Evolutionary conservation across 176 grass and related monocot genomes (phyloP).

Genomic region (Triticum turgidum): DNA sequence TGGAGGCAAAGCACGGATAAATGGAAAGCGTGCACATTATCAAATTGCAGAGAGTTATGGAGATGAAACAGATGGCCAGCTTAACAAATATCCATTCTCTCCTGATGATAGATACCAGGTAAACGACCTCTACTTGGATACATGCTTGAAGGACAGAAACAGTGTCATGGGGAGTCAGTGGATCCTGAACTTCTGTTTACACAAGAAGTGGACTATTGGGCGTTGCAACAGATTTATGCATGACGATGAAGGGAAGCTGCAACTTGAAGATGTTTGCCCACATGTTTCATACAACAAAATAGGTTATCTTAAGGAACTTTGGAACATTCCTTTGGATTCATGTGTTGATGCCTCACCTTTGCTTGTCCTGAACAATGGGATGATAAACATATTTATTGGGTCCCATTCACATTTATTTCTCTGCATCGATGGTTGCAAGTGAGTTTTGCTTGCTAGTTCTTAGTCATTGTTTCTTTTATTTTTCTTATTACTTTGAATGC

Average conservation of each 20-base stretch:
- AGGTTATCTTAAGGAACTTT: constrained; percentile 49
- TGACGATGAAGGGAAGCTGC: constrained; percentile 31
- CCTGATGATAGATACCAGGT: background rate
- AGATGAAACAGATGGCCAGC: constrained; percentile 7
- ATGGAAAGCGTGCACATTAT: constrained; percentile 26
- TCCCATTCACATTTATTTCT: constrained; percentile 84
- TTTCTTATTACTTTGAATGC: constrained; percentile 5
- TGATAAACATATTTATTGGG: constrained; percentile 73
- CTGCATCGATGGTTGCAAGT: constrained; percentile 74
- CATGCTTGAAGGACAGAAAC: constrained; percentile 37
- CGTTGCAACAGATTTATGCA: constrained; percentile 63
- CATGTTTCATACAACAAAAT: constrained; percentile 37
- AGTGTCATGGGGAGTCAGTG: constrained; percentile 30
- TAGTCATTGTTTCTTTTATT: constrained; percentile 16
- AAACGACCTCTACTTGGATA: background rate
- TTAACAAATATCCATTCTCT: constrained; percentile 21
- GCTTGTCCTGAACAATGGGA: constrained; percentile 66
- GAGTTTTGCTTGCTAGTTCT: constrained; percentile 9
- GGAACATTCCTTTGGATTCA: constrained; percentile 70
- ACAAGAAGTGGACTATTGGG: constrained; percentile 53
- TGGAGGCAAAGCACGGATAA: background rate
- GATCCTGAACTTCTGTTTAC: constrained; percentile 43
- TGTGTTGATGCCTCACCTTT: constrained; percentile 99
- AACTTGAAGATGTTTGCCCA: constrained; percentile 39
- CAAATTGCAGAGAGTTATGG: background rate